Base-by-base conservation (phyloP, 2,329 filamentous ascomycete species). In the Cytospora piceae region DNA sequence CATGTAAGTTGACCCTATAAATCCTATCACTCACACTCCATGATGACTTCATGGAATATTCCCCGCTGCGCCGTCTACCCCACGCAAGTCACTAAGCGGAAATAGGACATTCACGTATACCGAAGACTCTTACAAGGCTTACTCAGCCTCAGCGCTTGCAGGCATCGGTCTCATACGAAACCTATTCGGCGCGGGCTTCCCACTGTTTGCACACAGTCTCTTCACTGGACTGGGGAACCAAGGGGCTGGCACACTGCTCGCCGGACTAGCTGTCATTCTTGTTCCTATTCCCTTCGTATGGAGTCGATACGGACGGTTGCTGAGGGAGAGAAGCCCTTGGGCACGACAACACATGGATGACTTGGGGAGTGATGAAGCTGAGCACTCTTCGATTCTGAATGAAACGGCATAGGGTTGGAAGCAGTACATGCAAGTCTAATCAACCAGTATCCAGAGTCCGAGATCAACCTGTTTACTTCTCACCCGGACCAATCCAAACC, bases 71-170 rank as follows among this genome's bases (percentile, higher is more conserved):
- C n/a, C n/a, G n/a, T n/a, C n/a, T n/a, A n/a, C n/a, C n/a, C n/a
- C n/a, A n/a, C n/a, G n/a, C n/a, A n/a, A 57, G 31, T 31, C 12
- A 52, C 53, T 63, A 24, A 63, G n/a, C 0, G 1, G 1, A 4
- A 31, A 0, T n/a, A 63, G 61, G 61, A 80, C 80, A 1, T 77
- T 82, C 42, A 80, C 78, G 5, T 83, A 81, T 66, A 81, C 80
- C 2, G 80, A 82, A 61, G 81, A 83, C 66, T 77, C 79, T 8
- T 83, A 83, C 67, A 79, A 80, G 70, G 74, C 77, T 2, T 76
- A 75, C 58, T 77, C 75, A 6, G 79, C 79, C 6, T 77, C 74
- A 3, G 80, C 77, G 0, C 70, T 81, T 20, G 80, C 80, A 3
- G 79, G 77, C 2, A 77, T 79, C 20, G 75, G 74, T 3, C 72